A percentile compares a stretch with the other conserved stretches of the same genome.
phyloP scores from a whole-genome alignment of 2,329 filamentous ascomycete species.

The Colletotrichum theobromicola region DNA sequence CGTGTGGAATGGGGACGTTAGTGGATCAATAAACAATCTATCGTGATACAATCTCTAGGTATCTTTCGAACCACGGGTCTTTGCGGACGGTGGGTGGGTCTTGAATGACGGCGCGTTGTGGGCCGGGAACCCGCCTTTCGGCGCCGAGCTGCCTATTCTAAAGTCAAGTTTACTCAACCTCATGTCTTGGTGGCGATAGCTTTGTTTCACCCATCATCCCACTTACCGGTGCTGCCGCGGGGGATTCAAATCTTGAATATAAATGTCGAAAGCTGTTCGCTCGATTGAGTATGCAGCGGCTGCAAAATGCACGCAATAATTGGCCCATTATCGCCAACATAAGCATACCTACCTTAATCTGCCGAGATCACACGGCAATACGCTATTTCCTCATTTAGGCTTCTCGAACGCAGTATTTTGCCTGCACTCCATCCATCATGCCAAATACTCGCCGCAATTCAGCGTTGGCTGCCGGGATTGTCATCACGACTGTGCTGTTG shows the following conservation, averaged over 20 bases:
- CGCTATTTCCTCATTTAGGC: accelerated
- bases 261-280: background rate
- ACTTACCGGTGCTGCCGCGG: background rate
- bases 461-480: accelerated
- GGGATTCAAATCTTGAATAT: background rate
- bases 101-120: background rate
- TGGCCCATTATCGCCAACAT: background rate
- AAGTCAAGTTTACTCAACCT: background rate
- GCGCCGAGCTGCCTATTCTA: background rate
- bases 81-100: background rate
- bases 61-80: background rate
- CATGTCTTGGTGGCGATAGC: background rate
- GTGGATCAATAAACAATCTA: too few species aligned
- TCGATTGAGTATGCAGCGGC: too few species aligned
- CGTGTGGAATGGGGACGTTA: too few species aligned
- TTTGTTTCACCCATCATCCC: background rate
- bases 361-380: background rate
- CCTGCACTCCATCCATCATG: accelerated
- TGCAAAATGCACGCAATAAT: too few species aligned
- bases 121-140: background rate
- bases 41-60: too few species aligned
- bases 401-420: background rate
- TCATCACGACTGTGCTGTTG: accelerated
- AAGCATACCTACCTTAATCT: background rate
- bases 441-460: background rate